A percentile compares a stretch with the other conserved stretches of the same genome.
Conservation (phyloP, 257 asterid genomes). For the Ehretia macrophylla region DNA sequence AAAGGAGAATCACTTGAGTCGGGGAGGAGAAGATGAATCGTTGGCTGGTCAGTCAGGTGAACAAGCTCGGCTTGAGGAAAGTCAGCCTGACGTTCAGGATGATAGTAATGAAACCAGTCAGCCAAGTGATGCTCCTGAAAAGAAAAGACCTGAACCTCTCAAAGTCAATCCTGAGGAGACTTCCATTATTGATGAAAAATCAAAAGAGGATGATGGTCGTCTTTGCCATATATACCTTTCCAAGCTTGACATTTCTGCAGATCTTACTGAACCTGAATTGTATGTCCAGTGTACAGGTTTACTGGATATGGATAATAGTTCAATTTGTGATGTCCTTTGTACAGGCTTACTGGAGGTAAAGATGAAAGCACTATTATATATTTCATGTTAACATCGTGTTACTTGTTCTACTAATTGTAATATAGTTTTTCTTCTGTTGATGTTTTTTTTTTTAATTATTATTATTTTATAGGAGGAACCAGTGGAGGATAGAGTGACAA, state of each 20-base stretch:
- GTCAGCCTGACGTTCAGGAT: slow-evolving; percentile 38
- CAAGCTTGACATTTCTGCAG: slow-evolving; percentile 81
- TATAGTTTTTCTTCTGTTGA: neutral
- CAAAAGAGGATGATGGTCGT: slow-evolving; percentile 40
- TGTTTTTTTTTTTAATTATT: neutral
- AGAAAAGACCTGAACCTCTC: slow-evolving; percentile 36
- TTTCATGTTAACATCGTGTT: slow-evolving; percentile 3
- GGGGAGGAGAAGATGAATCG: slow-evolving; percentile 40
- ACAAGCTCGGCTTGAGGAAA: slow-evolving; percentile 41
- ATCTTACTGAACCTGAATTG: slow-evolving; percentile 74
- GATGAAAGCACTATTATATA: neutral
- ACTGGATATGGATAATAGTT: slow-evolving; percentile 34
- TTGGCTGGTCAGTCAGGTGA: slow-evolving; percentile 40
- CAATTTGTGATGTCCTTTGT: slow-evolving; percentile 38
- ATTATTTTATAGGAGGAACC: slow-evolving; percentile 38
- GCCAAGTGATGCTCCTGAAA: slow-evolving; percentile 29
- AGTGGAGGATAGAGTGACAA: slow-evolving; percentile 28
- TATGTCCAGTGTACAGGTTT: slow-evolving; percentile 51
- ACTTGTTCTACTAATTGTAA: neutral
- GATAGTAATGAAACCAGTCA: slow-evolving; percentile 42
- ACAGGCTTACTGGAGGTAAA: slow-evolving; percentile 67
- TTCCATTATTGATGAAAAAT: slow-evolving; percentile 22
- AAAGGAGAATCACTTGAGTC: slow-evolving; percentile 48
- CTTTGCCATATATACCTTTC: slow-evolving; percentile 55
- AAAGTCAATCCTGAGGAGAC: slow-evolving; percentile 28